Base-by-base conservation (phyloP, 352 stramenopile genomes). In the Pythium periplocum region DNA sequence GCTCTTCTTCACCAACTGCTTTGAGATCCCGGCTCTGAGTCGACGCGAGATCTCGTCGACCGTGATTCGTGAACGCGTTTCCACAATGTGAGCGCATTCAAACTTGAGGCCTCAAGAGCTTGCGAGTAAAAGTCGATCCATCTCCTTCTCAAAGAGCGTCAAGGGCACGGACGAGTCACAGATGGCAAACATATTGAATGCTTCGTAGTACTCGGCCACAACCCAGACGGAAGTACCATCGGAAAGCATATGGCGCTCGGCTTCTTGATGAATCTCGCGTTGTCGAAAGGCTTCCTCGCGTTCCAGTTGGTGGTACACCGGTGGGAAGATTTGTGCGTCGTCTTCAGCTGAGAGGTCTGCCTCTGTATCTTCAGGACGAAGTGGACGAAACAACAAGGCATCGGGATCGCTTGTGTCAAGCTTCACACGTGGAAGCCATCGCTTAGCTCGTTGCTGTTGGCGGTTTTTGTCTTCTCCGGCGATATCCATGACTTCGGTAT, bases 1-100 rank as follows among this genome's bases (percentile, higher is more conserved):
- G 51, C 52, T 86, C 31, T 85, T 89, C 59, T 87, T 91, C 61
- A 73, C 59, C 58, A 87, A 87, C 47, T 80, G 72, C 34, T 73
- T 89, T 38, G 81, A 91, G 53, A 68, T 87, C 36, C 81, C 81
- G 37, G 74, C 73, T 7, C 55, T 89, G 3, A 59, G 53, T 6
- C 17, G 10, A 2, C 17, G 6, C 17, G 17, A 26, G 17, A 26
- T 26, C 17, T 26, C 17, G 17, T 26, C 17, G 17, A 26, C 17
- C 17, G 17, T 26, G 17, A 26, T 26, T 42, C 38, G 38, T 8
- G 7, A 8, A 42, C 7, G 38, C 38, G 12, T 42, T 12, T 12
- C 38, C 38, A 42, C 38, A 8, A 42, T 42, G 7, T 12, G 38
- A 26, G 17, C 17, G 17, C 17, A 26, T 26, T 42, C 7, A 42